phyloP scores from a whole-genome alignment of 2,329 filamentous ascomycete genomes.

The Fusarium buxicola region DNA sequence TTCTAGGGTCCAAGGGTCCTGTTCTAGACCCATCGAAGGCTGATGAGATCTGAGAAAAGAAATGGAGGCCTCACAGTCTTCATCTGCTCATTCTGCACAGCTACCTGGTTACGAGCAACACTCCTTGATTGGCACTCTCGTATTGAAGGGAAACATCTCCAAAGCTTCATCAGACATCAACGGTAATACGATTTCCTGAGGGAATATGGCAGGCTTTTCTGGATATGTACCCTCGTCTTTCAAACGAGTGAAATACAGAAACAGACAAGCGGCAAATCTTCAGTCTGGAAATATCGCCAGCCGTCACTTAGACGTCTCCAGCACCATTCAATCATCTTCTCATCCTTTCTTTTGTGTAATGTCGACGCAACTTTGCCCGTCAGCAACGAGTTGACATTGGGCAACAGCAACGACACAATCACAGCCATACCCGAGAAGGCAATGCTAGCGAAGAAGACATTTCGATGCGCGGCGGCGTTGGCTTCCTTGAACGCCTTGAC shows the following conservation, averaged over 20 bases:
- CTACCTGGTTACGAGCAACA: background rate
- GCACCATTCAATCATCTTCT: conserved; percentile 25
- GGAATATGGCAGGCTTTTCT: no score
- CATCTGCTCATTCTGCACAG: background rate
- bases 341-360: conserved; percentile 45
- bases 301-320: background rate
- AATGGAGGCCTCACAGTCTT: conserved; percentile 1
- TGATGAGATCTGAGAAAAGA: background rate
- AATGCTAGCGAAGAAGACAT: conserved; percentile 52
- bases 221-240: no score
- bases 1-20: background rate
- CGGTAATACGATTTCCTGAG: background rate
- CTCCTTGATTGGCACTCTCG: background rate
- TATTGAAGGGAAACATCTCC: background rate
- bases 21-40: background rate
- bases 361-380: conserved; percentile 49
- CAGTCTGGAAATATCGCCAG: background rate
- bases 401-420: conserved; percentile 47
- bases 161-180: background rate
- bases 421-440: conserved; percentile 50
- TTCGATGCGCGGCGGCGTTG: conserved; percentile 50
- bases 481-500: conserved; percentile 48
- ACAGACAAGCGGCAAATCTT: background rate
- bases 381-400: conserved; percentile 51
- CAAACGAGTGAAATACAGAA: no score